Evolutionary conservation across 495 filamentous ascomycete genomes (phyloP).

Genomic region (Pseudomonodictys pantanalensis): DNA sequence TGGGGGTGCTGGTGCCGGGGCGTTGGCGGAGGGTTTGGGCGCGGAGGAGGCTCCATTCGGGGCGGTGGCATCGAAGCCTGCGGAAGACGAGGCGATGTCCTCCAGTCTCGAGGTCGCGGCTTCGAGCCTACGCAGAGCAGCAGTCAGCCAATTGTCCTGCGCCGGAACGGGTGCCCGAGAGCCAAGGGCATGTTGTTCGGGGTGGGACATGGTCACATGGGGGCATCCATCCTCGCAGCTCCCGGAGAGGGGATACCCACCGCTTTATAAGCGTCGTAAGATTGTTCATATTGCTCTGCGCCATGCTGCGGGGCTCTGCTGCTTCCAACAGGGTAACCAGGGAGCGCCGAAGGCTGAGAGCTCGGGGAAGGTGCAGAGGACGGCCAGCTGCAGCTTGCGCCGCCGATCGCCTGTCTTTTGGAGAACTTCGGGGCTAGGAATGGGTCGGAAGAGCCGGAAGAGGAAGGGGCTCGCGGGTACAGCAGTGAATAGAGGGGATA

Average conservation of each 20-base stretch:
- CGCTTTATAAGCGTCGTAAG: slow-evolving; percentile 96
- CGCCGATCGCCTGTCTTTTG: slow-evolving; percentile 7
- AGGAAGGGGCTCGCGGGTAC: background rate
- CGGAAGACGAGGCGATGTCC: slow-evolving; percentile 78
- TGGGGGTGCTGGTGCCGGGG: slow-evolving; percentile 20
- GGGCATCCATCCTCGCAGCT: slow-evolving; percentile 1
- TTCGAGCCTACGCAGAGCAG: slow-evolving; percentile 72
- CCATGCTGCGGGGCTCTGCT: slow-evolving; percentile 43
- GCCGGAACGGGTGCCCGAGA: background rate
- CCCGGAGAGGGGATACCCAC: slow-evolving; percentile 50
- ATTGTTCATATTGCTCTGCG: slow-evolving; percentile 81
- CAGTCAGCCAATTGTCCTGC: slow-evolving; percentile 43
- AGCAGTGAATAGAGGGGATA: background rate
- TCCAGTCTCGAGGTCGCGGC: slow-evolving; percentile 94
- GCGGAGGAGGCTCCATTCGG: slow-evolving; percentile 3
- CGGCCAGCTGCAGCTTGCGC: slow-evolving; percentile 23
- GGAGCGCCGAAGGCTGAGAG: slow-evolving; percentile 5
- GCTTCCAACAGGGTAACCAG: slow-evolving; percentile 5
- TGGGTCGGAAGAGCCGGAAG: slow-evolving; percentile 4
- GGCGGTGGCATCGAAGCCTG: slow-evolving; percentile 40
- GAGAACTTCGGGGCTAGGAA: background rate
- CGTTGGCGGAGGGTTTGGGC: background rate
- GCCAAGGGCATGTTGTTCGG: slow-evolving; percentile 4
- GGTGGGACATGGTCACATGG: slow-evolving; percentile 8
- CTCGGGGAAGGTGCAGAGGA: slow-evolving; percentile 13